Evolutionary conservation across 495 filamentous ascomycete genomes (phyloP).

Genomic region (Penicillium canescens): DNA sequence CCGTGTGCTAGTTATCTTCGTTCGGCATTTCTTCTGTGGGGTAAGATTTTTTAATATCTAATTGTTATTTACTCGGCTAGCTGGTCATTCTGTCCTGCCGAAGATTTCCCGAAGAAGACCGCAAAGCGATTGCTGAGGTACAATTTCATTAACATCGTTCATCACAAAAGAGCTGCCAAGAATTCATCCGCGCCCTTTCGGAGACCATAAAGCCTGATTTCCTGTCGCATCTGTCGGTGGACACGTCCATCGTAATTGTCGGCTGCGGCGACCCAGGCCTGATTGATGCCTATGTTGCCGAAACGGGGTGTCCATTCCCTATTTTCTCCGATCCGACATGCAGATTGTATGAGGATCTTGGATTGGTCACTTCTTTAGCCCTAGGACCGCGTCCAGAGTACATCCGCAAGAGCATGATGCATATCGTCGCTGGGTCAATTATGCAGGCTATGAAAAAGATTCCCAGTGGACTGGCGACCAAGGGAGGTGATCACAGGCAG

Average conservation of each 20-base stretch:
- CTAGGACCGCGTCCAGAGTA: conserved; percentile 69
- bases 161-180: conserved; percentile 61
- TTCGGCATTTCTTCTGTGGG: conserved; percentile 89
- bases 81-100: not conserved
- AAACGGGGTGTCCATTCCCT: conserved; percentile 70
- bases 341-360: conserved; percentile 68
- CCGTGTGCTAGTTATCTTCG: conserved; percentile 73
- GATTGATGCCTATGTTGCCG: conserved; percentile 65
- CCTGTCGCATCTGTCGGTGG: conserved; percentile 44
- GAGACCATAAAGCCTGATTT: conserved; percentile 55
- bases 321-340: conserved; percentile 77
- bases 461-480: conserved; percentile 51
- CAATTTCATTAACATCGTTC: not conserved
- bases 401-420: conserved; percentile 51
- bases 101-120: not conserved
- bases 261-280: conserved; percentile 77
- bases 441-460: conserved; percentile 58
- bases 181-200: conserved; percentile 65
- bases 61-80: not conserved
- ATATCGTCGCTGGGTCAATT: conserved; percentile 48
- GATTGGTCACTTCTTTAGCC: conserved; percentile 65
- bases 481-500: conserved; percentile 68
- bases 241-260: conserved; percentile 69
- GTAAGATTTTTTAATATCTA: conserved; percentile 47
- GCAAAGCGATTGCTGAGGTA: not conserved